A percentile compares a stretch with the other conserved stretches of the same genome.
These are phyloP conservation scores for Talaromyces thailandensis DNA, from an alignment of 495 filamentous ascomycete genomes.

Conservation along the genomic window DNA sequence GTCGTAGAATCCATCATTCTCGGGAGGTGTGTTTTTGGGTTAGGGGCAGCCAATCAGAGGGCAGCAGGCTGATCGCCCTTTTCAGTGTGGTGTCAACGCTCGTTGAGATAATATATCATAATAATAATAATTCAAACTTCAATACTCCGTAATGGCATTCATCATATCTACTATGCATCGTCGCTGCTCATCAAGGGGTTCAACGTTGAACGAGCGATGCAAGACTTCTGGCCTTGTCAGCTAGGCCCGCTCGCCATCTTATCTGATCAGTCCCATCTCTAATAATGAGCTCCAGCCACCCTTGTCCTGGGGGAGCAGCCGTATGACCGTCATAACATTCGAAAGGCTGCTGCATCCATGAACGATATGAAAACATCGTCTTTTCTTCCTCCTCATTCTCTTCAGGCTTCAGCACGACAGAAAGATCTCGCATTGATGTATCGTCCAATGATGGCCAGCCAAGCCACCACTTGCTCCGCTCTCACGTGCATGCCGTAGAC, in stretches of 20 bases:
- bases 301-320: not conserved
- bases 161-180: not conserved
- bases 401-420: not conserved
- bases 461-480: not conserved
- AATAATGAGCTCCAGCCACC: not conserved
- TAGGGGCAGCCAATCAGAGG: not conserved
- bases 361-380: not conserved
- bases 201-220: too few species aligned
- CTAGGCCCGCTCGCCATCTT: not conserved
- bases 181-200: not conserved
- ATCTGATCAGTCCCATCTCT: not conserved
- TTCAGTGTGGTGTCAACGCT: not conserved
- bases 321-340: not conserved
- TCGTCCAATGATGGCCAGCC: not conserved
- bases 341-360: not conserved
- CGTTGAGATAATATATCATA: too few species aligned
- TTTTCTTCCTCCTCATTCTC: not conserved
- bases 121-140: too few species aligned
- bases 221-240: not conserved
- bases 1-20: conserved; percentile 1
- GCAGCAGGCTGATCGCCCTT: not conserved
- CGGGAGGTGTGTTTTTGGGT: not conserved
- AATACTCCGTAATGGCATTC: too few species aligned
- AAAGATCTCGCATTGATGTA: not conserved
- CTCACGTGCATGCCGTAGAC: not conserved